These are phyloP conservation scores for Spinellus fusiger DNA, from an alignment of 192 early-diverging fungal genomes.

Conservation along the genomic window DNA sequence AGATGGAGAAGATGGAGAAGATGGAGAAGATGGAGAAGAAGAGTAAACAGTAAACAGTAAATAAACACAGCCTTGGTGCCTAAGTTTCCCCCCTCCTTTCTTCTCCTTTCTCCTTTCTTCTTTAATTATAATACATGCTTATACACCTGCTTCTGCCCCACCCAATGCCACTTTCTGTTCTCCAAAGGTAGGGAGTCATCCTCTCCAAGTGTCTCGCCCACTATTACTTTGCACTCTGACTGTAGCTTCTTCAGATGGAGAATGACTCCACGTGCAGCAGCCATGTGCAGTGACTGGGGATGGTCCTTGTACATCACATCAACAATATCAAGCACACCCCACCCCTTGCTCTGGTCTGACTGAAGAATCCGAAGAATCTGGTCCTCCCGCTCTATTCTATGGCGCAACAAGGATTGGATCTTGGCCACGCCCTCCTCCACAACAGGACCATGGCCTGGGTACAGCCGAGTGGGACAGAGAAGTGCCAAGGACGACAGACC, in stretches of 20 bases:
- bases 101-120: too few relatives aligned
- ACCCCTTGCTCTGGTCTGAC: background rate
- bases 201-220: too few relatives aligned
- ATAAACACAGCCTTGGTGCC: too few relatives aligned
- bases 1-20: background rate
- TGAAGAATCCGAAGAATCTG: slow-evolving; percentile 58
- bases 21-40: background rate
- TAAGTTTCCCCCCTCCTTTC: too few relatives aligned
- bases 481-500: slow-evolving; percentile 51
- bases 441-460: slow-evolving; percentile 71
- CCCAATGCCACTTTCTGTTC: too few relatives aligned
- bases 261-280: slow-evolving; percentile 45
- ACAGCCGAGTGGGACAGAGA: slow-evolving; percentile 36
- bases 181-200: too few relatives aligned
- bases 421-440: slow-evolving; percentile 57
- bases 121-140: too few relatives aligned
- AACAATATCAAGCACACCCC: slow-evolving; percentile 46
- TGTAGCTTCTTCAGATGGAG: slow-evolving; percentile 53
- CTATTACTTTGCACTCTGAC: slow-evolving; percentile 36
- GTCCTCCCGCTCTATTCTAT: slow-evolving; percentile 69
- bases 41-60: too few relatives aligned
- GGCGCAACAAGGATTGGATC: slow-evolving; percentile 71
- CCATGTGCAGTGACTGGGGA: slow-evolving; percentile 39
- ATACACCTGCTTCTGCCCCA: too few relatives aligned
- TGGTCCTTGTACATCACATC: slow-evolving; percentile 48